Evolutionary conservation across 495 filamentous ascomycete genomes (phyloP).

Genomic region (Trichoderma virens): DNA sequence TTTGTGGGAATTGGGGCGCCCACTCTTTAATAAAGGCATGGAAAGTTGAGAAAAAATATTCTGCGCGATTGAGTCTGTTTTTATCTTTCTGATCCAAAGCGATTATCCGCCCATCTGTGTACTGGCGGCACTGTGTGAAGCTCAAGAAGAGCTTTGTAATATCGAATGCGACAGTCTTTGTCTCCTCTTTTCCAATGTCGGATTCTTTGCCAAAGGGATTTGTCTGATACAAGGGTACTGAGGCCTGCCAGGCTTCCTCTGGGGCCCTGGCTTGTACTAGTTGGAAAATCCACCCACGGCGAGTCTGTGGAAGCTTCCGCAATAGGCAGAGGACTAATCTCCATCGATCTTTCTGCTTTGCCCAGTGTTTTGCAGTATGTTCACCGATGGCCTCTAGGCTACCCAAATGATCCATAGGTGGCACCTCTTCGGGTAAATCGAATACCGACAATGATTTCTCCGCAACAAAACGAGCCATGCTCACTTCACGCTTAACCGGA

Average conservation of each 20-base stretch:
- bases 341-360: constrained; percentile 1
- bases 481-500: not conserved
- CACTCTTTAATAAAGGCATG: not conserved
- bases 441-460: constrained; percentile 8
- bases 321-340: not conserved
- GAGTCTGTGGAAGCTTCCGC: not conserved
- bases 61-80: not conserved
- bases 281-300: not conserved
- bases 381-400: constrained; percentile 18
- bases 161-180: not conserved
- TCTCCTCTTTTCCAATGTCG: not conserved
- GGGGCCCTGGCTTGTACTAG: not conserved
- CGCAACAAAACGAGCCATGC: not conserved
- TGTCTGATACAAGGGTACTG: not conserved
- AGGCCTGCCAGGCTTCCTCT: not conserved
- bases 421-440: not conserved
- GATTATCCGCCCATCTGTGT: not conserved
- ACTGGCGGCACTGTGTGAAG: not conserved
- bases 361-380: not conserved
- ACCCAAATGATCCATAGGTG: constrained; percentile 9
- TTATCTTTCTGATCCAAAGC: not conserved
- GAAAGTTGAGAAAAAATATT: not conserved
- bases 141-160: constrained; percentile 4
- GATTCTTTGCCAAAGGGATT: not conserved
- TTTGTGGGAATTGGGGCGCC: not conserved